These are phyloP conservation scores for Solanum phureja DNA, from an alignment of 257 asterid genomes.

Conservation along the genomic window DNA sequence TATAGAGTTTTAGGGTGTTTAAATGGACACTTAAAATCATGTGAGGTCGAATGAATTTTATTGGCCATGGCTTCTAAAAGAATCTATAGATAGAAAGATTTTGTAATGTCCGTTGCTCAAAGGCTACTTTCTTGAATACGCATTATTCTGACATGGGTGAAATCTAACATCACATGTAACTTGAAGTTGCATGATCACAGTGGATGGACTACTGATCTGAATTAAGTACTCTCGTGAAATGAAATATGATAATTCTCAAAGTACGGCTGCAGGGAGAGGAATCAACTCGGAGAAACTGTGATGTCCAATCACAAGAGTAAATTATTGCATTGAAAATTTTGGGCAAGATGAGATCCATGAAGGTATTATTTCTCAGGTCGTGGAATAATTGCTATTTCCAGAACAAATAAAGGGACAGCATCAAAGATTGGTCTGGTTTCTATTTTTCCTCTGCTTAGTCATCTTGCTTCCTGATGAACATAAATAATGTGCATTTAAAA, in stretches of 20 bases:
- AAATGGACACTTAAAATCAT: constrained; percentile 19
- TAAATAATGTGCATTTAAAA: not conserved
- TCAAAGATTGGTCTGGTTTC: not conserved
- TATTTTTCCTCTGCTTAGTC: not conserved
- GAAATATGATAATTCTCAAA: not conserved
- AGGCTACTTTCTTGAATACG: not conserved
- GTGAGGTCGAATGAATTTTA: not conserved
- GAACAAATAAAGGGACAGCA: not conserved
- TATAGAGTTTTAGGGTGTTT: constrained; percentile 24
- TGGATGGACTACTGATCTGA: not conserved
- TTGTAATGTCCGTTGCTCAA: not conserved
- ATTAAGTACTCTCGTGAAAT: not conserved
- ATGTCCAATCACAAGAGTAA: not conserved
- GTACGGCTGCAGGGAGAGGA: not conserved
- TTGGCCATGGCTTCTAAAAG: not conserved
- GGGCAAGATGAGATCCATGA: not conserved
- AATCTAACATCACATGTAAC: not conserved
- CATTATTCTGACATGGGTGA: not conserved
- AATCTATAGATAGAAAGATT: not conserved
- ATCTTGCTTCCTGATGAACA: not conserved
- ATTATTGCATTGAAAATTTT: not conserved
- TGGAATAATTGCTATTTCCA: not conserved
- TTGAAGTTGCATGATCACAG: not conserved
- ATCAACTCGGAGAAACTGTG: not conserved
- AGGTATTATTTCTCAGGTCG: not conserved